phyloP scores from a whole-genome alignment of 2,329 filamentous ascomycete genomes.

The Kalaharituber pfeilii region DNA sequence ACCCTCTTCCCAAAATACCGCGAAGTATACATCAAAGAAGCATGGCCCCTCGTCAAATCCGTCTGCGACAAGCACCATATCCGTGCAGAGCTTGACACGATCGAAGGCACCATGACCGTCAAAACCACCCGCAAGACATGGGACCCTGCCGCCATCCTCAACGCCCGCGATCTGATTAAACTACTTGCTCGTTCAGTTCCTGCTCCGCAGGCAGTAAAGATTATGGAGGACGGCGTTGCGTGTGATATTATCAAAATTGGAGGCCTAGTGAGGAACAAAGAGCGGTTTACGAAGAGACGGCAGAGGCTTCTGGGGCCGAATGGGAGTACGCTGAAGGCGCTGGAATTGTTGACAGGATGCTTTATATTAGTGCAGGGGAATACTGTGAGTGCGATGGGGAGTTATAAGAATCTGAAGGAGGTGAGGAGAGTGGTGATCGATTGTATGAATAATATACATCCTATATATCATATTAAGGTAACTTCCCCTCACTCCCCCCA shows the following conservation, averaged over 20 bases:
- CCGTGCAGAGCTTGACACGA: conserved; percentile 78
- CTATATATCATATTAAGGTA: conserved; percentile 77
- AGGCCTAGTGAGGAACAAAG: conserved; percentile 78
- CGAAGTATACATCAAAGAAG: conserved; percentile 80
- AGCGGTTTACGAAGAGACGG: conserved; percentile 83
- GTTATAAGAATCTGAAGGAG: conserved; percentile 85
- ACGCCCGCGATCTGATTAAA: conserved; percentile 87
- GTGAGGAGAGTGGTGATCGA: conserved; percentile 78
- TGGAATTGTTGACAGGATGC: conserved; percentile 77
- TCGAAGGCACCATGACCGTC: conserved; percentile 92
- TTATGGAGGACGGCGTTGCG: conserved; percentile 77
- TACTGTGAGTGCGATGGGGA: conserved; percentile 81
- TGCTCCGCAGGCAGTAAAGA: conserved; percentile 80
- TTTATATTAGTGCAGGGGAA: conserved; percentile 96
- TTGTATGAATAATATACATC: conserved; percentile 89
- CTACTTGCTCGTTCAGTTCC: conserved; percentile 81
- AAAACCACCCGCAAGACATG: conserved; percentile 84
- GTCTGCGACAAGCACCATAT: conserved; percentile 75
- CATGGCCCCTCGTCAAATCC: conserved; percentile 80
- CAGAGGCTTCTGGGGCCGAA: conserved; percentile 85
- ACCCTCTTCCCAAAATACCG: conserved; percentile 90
- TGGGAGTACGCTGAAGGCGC: conserved; percentile 80
- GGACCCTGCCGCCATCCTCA: conserved; percentile 83
- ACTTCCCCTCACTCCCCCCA: conserved; percentile 2
- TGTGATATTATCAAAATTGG: conserved; percentile 95